Conservation (phyloP, 768 basidiomycete genomes). For the Macrolepiota albuminosa region DNA sequence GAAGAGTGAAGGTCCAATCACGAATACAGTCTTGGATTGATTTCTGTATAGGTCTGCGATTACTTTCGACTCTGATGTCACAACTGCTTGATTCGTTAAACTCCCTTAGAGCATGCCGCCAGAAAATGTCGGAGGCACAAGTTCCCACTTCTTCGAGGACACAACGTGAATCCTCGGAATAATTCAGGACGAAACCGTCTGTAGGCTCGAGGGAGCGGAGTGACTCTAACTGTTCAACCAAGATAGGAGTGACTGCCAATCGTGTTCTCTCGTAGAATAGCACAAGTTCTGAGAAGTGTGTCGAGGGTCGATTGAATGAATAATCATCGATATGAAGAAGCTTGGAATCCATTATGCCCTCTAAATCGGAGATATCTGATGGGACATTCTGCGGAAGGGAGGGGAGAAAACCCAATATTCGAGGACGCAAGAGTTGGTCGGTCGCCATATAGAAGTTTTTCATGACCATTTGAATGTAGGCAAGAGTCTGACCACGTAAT, state of each 20-base stretch:
- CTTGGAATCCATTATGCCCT: conserved; percentile 33
- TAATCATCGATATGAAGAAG: conserved; percentile 31
- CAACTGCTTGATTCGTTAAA: conserved; percentile 32
- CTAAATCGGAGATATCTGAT: conserved; percentile 32
- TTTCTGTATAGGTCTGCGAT: conserved; percentile 18
- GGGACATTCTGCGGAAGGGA: conserved; percentile 20
- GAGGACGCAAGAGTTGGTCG: conserved; percentile 32
- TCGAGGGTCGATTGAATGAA: conserved; percentile 22
- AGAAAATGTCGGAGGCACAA: conserved; percentile 68
- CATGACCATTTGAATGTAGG: conserved; percentile 40
- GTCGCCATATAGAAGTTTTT: conserved; percentile 37
- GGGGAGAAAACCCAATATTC: conserved; percentile 30
- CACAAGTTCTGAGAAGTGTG: conserved; percentile 39
- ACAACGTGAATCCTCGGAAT: conserved; percentile 43
- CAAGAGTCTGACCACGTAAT: conserved; percentile 28
- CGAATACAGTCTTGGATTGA: conserved; percentile 39
- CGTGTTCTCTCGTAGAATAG: conserved; percentile 45
- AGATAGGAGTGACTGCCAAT: conserved; percentile 28
- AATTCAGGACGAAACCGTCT: conserved; percentile 25
- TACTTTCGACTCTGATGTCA: conserved; percentile 30
- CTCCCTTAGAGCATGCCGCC: conserved; percentile 50
- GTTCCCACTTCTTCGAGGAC: conserved; percentile 53
- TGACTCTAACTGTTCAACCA: conserved; percentile 44
- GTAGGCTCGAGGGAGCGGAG: conserved; percentile 33
- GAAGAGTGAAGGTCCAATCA: conserved; percentile 62